These are phyloP conservation scores for Trichoderma aggressivum DNA, from an alignment of 2,329 filamentous ascomycete species.

Conservation along the genomic window DNA sequence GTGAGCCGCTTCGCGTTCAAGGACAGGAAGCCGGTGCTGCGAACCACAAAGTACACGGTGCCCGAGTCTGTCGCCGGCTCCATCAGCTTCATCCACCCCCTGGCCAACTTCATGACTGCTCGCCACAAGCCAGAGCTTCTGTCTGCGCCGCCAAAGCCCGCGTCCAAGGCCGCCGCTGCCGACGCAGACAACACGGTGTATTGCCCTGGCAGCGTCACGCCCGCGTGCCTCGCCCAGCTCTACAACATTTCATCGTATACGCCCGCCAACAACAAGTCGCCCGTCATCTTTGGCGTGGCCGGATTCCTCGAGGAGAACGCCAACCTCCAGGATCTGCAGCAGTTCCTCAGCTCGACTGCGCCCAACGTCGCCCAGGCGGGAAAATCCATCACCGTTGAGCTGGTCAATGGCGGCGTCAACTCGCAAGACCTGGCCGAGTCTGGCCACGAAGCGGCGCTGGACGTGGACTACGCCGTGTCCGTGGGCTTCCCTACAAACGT, in stretches of 20 bases:
- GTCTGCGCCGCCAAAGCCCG: not conserved
- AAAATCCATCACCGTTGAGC: conserved; percentile 41
- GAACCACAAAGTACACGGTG: conserved; percentile 44
- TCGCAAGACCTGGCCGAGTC: conserved; percentile 36
- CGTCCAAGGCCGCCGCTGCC: not conserved
- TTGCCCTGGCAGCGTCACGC: conserved; percentile 30
- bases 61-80: conserved; percentile 37
- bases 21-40: conserved; percentile 37
- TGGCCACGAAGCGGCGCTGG: conserved; percentile 46
- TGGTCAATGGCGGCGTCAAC: conserved; percentile 45
- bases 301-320: conserved; percentile 50
- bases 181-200: not conserved
- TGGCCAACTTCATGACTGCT: conserved; percentile 49
- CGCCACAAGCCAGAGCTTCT: conserved; percentile 28
- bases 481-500: conserved; percentile 44
- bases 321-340: conserved; percentile 40
- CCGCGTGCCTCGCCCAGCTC: conserved; percentile 41
- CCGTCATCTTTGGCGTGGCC: conserved; percentile 43
- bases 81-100: conserved; percentile 47
- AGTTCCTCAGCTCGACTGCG: conserved; percentile 37
- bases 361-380: conserved; percentile 35
- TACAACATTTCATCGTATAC: conserved; percentile 43
- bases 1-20: conserved; percentile 43
- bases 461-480: conserved; percentile 47
- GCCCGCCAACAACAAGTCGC: conserved; percentile 29